These are phyloP conservation scores for Hanseniaspora mollemarum DNA, from an alignment of 805 yeast species.

Conservation along the genomic window DNA sequence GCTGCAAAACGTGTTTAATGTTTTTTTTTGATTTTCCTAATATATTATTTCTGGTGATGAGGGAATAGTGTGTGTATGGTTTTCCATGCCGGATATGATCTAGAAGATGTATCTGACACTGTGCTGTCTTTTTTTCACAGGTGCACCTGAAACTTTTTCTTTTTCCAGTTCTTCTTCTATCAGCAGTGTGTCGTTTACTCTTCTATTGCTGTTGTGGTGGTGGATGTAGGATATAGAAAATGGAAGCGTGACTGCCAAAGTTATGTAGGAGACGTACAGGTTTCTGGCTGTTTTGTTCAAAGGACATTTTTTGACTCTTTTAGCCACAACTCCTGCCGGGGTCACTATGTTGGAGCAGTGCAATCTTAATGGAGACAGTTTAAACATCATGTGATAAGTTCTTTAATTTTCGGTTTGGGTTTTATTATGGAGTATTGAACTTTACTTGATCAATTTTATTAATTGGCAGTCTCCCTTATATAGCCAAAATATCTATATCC, in stretches of 20 bases:
- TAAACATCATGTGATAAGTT: not conserved
- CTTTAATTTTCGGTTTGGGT: no score
- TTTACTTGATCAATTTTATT: no score
- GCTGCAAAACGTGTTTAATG: not conserved
- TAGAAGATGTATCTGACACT: slow-evolving; percentile 9
- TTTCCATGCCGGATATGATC: not conserved
- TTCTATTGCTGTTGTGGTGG: not conserved
- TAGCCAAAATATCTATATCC: no score
- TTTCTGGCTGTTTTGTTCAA: slow-evolving; percentile 17
- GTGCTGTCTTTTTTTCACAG: slow-evolving; percentile 2
- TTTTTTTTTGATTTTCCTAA: no score
- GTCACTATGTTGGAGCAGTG: not conserved
- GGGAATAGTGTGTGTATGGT: not conserved
- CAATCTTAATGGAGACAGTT: not conserved
- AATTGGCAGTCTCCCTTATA: no score
- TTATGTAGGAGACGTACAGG: slow-evolving; percentile 23
- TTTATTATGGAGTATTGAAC: no score
- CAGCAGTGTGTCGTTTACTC: not conserved
- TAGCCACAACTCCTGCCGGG: not conserved
- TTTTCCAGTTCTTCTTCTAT: not conserved
- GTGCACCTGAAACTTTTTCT: not conserved
- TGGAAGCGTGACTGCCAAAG: slow-evolving; percentile 25
- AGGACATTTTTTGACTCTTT: not conserved
- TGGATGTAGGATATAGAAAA: slow-evolving; percentile 24
- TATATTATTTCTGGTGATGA: not conserved